Evolutionary conservation across 2,329 filamentous ascomycete species (phyloP).

Genomic region (Trichoderma simmonsii): DNA sequence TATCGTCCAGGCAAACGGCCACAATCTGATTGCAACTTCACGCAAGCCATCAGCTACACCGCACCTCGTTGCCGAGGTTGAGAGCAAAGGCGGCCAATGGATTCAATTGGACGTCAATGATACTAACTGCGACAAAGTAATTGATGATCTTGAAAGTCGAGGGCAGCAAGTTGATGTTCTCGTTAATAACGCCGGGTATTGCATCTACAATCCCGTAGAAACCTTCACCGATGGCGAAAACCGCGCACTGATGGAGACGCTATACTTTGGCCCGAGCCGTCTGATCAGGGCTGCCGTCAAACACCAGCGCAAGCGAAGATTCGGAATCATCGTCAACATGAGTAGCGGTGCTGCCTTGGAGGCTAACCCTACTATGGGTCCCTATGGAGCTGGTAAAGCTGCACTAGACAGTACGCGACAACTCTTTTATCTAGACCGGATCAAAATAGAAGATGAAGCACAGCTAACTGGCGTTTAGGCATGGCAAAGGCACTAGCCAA

Average conservation of each 20-base stretch:
- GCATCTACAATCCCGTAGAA: not conserved
- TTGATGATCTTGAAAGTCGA: not conserved
- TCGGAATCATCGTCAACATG: constrained; percentile 4
- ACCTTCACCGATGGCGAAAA: not conserved
- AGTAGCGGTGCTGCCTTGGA: constrained; percentile 9
- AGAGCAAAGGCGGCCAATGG: not conserved
- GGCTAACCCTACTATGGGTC: not conserved
- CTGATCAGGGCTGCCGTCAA: not conserved
- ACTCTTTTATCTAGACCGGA: not conserved
- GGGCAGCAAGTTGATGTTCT: constrained; percentile 2
- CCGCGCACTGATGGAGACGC: not conserved
- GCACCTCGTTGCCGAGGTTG: not conserved
- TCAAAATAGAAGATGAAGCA: fast-evolving
- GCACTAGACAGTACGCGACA: not conserved
- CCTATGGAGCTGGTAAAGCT: constrained; percentile 6
- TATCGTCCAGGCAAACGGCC: constrained; percentile 1
- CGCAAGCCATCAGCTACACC: constrained; percentile 1
- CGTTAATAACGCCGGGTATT: constrained; percentile 8
- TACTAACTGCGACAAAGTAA: not conserved
- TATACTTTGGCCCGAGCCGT: constrained; percentile 2
- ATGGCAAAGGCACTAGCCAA: constrained; percentile 9
- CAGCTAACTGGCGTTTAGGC: not conserved
- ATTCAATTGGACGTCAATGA: not conserved
- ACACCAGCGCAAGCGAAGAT: not conserved
- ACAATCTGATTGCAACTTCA: constrained; percentile 2